Evolutionary conservation across 441 rosid species (phyloP), one percentile per base, ranked within the genome.

Genomic region (Bocquillonia castaneifolia): DNA sequence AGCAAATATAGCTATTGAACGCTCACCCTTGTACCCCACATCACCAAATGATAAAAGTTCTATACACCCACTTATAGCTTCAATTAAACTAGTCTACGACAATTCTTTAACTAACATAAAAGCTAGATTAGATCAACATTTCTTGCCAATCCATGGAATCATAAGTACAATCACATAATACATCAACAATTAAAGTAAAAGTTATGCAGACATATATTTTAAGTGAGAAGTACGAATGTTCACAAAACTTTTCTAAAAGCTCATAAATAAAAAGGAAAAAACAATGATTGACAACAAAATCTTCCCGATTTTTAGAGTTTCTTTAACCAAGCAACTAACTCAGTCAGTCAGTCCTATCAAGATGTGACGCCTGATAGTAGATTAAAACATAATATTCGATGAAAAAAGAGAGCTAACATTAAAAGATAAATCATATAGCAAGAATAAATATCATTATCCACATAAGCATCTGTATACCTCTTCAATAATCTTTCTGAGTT

Each of bases 381-480:
- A 9, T 28, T 6, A 0, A 55, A 62, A 51, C 47, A 18, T 36
- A 62, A 10, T 63, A 31, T 14, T 61, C 18, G 15, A 13, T 7
- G 15, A 29, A 58, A 52, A 53, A 53, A 69, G 40, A 31, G 18
- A 25, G 28, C 5, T 18, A 25, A 13, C 17, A 31, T n/a, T 34
- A 44, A 20, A 69, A 61, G 26, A 56, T 0, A 59, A 20, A 71
- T 5, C 1, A 44, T 10, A 42, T 25, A 52, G 23, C 69, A 61
- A n/a, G n/a, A n/a, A n/a, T 47, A 29, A 36, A 44, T n/a, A 54
- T 23, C 50, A 40, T 61, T 10, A 20, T 61, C 40, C 63, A 72
- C 48, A 12, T 20, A 20, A 34, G 54, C 55, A 77, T 54, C 58
- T 58, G n/a, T 42, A 50, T 86, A 92, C 99, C 96, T 83, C 89